A percentile compares a stretch with the other conserved stretches of the same genome.
Conservation (phyloP, 106 monocot genomes). For the Dendrobium huoshanense region DNA sequence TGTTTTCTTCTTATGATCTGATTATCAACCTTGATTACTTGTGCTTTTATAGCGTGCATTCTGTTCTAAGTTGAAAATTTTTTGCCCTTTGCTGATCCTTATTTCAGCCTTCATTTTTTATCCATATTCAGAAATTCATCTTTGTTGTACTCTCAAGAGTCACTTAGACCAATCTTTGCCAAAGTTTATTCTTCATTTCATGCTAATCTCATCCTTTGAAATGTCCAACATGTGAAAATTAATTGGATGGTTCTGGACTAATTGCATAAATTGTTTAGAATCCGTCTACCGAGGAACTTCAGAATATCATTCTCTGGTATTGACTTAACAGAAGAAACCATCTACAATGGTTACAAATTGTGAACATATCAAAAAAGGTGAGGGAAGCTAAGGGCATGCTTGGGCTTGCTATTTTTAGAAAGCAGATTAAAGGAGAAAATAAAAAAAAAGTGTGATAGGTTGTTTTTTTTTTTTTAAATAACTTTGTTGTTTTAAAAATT, state of each 20-base stretch:
- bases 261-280: not conserved
- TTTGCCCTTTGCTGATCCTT: not conserved
- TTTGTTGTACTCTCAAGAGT: no score
- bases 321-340: not conserved
- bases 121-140: no score
- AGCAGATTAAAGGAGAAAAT: not conserved
- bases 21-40: not conserved
- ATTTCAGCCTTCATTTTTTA: not conserved
- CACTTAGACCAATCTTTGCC: no score
- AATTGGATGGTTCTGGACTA: no score
- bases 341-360: not conserved
- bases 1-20: not conserved
- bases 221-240: no score
- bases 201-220: no score
- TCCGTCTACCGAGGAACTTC: not conserved
- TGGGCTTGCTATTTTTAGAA: not conserved
- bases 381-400: not conserved
- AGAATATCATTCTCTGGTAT: not conserved
- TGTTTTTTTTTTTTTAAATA: not conserved
- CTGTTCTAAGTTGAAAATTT: not conserved
- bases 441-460: not conserved
- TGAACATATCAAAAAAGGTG: not conserved
- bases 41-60: not conserved
- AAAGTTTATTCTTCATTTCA: no score
- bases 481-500: not conserved